These are phyloP conservation scores for Trichosporon asahii DNA, from an alignment of 1,284 basidiomycete genomes.

Conservation along the genomic window DNA sequence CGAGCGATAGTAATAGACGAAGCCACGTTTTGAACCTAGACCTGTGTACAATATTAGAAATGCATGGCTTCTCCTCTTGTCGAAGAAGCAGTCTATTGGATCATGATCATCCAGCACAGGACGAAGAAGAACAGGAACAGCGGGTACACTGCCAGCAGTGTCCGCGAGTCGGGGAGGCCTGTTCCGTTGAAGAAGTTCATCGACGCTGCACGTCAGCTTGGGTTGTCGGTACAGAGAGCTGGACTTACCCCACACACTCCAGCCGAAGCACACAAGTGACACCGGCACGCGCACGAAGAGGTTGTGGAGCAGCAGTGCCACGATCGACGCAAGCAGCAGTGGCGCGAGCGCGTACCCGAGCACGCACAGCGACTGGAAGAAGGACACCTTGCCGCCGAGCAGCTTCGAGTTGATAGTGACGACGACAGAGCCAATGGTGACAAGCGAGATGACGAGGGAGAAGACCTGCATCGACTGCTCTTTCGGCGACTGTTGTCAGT, in stretches of 20 bases:
- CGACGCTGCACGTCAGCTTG: constrained; percentile 60
- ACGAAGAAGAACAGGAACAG: constrained; percentile 61
- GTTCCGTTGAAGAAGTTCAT: constrained; percentile 93
- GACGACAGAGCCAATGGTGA: constrained; percentile 79
- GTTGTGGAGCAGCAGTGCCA: constrained; percentile 77
- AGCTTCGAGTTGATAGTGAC: constrained; percentile 93
- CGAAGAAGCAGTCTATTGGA: constrained; percentile 58
- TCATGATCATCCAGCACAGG: constrained; percentile 90
- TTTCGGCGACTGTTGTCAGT: constrained; percentile 64
- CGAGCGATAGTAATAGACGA: not conserved
- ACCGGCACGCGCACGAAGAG: constrained; percentile 83
- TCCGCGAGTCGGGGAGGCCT: constrained; percentile 79
- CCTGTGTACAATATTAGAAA: constrained; percentile 7
- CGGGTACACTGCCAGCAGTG: constrained; percentile 87
- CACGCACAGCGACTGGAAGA: constrained; percentile 91
- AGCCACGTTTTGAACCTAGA: not conserved
- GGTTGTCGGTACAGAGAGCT: too few relatives aligned
- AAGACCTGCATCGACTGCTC: constrained; percentile 82
- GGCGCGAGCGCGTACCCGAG: constrained; percentile 88
- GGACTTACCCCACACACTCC: constrained; percentile 87
- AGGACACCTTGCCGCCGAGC: constrained; percentile 93
- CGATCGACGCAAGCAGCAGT: constrained; percentile 77
- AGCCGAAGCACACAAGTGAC: constrained; percentile 78
- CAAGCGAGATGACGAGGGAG: constrained; percentile 84
- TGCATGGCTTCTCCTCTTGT: constrained; percentile 1